Conservation (phyloP, 2,329 filamentous ascomycete genomes). For the Fusarium heterosporum region DNA sequence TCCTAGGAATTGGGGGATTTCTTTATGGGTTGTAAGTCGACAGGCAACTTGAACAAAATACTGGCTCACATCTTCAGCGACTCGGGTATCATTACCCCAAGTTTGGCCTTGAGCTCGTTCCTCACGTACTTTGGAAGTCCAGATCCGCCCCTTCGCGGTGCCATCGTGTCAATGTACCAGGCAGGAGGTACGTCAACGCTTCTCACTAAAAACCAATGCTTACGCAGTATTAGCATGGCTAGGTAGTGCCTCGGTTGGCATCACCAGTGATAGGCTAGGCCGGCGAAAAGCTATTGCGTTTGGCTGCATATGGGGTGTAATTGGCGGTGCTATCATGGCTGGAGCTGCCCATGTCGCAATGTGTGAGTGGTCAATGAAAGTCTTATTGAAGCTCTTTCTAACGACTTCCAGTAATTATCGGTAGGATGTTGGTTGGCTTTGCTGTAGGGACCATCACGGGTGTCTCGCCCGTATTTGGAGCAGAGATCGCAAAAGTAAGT, state of each 20-base stretch:
- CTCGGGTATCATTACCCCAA: conserved; percentile 57
- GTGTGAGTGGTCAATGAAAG: conserved; percentile 44
- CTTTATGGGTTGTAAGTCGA: conserved; percentile 54
- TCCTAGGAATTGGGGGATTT: conserved; percentile 56
- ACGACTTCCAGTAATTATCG: conserved; percentile 50
- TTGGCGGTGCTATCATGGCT: conserved; percentile 56
- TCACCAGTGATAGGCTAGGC: conserved; percentile 54
- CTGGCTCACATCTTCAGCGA: conserved; percentile 45
- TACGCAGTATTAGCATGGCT: conserved; percentile 50
- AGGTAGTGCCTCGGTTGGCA: conserved; percentile 55
- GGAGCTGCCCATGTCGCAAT: conserved; percentile 56
- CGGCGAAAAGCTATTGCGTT: conserved; percentile 56
- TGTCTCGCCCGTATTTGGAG: conserved; percentile 56
- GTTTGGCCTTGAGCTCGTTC: conserved; percentile 53
- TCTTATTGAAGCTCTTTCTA: fast-evolving
- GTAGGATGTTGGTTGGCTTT: conserved; percentile 54
- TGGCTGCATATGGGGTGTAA: conserved; percentile 55
- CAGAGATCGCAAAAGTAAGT: conserved; percentile 55
- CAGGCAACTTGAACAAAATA: fast-evolving
- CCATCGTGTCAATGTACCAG: conserved; percentile 57
- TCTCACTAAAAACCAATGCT: neutral
- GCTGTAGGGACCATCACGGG: conserved; percentile 57
- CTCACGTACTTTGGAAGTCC: conserved; percentile 52
- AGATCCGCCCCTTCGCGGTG: conserved; percentile 51
- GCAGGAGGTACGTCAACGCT: conserved; percentile 49